A percentile compares a stretch with the other conserved stretches of the same genome.
Evolutionary conservation across 768 basidiomycete species (phyloP).

Genomic region (Amanita subjunquillea): DNA sequence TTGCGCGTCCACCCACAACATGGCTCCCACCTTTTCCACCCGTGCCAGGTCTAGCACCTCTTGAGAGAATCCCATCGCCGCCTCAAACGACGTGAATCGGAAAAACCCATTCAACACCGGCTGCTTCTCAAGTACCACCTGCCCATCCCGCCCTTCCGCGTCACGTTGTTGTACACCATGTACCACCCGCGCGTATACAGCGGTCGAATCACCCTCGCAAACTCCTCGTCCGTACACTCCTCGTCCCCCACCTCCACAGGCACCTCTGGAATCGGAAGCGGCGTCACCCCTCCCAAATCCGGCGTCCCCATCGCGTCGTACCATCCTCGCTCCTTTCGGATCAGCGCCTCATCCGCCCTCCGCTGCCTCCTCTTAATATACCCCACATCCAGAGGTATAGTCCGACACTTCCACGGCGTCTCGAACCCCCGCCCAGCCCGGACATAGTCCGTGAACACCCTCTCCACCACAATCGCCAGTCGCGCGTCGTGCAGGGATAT

Average conservation of each 20-base stretch:
- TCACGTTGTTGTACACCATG: not conserved
- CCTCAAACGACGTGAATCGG: not conserved
- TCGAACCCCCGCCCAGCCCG: not conserved
- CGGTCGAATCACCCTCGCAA: not conserved
- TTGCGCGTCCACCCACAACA: not conserved
- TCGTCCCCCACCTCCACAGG: not conserved
- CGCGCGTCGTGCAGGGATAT: not conserved
- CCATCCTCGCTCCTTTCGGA: not conserved
- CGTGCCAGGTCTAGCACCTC: not conserved
- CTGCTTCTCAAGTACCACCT: not conserved
- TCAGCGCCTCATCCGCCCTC: not conserved
- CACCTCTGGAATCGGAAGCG: not conserved
- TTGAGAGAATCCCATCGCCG: not conserved
- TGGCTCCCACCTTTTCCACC: not conserved
- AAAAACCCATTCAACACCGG: slow-evolving; percentile 3
- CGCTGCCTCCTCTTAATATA: not conserved
- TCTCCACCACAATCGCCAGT: not conserved
- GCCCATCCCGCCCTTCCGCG: not conserved
- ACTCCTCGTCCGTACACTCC: not conserved
- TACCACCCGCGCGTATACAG: slow-evolving; percentile 2
- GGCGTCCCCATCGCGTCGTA: not conserved
- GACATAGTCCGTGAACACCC: not conserved
- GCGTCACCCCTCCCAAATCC: not conserved
- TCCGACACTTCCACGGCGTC: not conserved
- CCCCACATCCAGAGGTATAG: not conserved